A percentile compares a stretch with the other conserved stretches of the same genome.
Conservation (phyloP, 2,329 filamentous ascomycete species). For the Akanthomyces dipterigenus region DNA sequence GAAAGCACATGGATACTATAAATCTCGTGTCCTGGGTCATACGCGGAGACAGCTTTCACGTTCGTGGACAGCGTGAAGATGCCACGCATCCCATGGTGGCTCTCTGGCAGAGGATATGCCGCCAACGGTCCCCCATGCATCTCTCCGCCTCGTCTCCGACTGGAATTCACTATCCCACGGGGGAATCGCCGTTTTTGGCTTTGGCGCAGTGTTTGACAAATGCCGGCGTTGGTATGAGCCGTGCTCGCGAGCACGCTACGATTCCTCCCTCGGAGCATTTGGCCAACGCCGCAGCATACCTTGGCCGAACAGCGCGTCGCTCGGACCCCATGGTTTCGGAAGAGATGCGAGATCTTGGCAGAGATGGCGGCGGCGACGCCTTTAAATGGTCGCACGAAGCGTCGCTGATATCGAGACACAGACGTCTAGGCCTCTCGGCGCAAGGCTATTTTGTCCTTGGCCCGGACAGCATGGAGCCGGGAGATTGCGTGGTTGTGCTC, state of each 20-base stretch:
- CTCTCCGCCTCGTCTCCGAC: constrained; percentile 15
- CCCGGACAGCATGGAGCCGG: constrained; percentile 23
- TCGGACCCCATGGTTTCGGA: constrained; percentile 13
- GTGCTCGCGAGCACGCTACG: constrained; percentile 19
- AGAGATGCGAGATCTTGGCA: constrained; percentile 22
- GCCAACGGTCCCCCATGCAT: constrained; percentile 17
- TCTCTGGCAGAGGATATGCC: constrained; percentile 24
- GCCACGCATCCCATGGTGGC: constrained; percentile 21
- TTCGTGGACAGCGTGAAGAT: neutral
- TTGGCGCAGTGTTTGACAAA: constrained; percentile 30
- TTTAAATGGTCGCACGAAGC: constrained; percentile 31
- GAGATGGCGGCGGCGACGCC: constrained; percentile 19
- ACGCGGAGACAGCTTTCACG: constrained; percentile 24
- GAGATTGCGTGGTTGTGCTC: constrained; percentile 26
- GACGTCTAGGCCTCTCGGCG: constrained; percentile 26
- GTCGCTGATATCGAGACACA: constrained; percentile 27
- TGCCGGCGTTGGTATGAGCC: constrained; percentile 23
- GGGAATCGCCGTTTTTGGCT: constrained; percentile 25
- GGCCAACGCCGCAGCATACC: constrained; percentile 26
- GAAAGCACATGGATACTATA: constrained; percentile 23
- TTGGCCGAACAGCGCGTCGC: constrained; percentile 18
- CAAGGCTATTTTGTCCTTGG: constrained; percentile 27
- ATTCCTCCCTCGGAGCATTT: constrained; percentile 23
- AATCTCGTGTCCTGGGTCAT: constrained; percentile 22
- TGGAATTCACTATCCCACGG: constrained; percentile 18